Conservation (phyloP, 148 eudicot species). For the Camellia granthamiana region DNA sequence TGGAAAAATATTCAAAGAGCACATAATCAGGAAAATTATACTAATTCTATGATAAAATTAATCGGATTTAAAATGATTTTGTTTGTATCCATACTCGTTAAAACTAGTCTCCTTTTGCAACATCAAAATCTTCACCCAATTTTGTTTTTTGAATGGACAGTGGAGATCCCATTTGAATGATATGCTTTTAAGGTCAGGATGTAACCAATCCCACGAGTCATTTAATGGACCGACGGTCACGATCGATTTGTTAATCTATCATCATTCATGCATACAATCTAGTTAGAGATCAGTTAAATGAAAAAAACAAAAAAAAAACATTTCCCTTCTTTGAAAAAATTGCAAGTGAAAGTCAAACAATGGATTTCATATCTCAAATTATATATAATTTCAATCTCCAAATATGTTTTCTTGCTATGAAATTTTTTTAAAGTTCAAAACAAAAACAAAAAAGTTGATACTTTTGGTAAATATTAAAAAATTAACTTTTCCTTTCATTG, state of each 20-base stretch:
- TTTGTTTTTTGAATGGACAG: conserved; percentile 7
- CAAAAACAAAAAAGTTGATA: too few species aligned
- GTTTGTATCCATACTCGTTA: conserved; percentile 2
- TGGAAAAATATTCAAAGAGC: too few species aligned
- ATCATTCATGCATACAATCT: too few species aligned
- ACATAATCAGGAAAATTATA: too few species aligned
- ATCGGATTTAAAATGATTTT: background rate
- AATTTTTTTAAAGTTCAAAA: too few species aligned
- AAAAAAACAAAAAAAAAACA: background rate
- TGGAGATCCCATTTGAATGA: background rate
- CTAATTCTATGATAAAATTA: background rate
- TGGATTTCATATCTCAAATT: background rate
- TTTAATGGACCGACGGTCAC: background rate
- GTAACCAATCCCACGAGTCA: background rate
- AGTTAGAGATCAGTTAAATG: background rate
- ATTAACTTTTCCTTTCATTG: too few species aligned
- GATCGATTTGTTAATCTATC: background rate
- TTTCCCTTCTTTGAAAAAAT: background rate
- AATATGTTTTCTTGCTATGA: too few species aligned
- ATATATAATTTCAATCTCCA: background rate
- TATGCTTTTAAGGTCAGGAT: background rate
- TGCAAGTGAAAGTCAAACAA: conserved; percentile 4
- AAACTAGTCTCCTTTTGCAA: background rate
- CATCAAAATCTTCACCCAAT: conserved; percentile 13
- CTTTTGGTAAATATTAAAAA: too few species aligned